phyloP scores from a whole-genome alignment of 805 yeast genomes.

The Cyberlindnera euphorbiae region DNA sequence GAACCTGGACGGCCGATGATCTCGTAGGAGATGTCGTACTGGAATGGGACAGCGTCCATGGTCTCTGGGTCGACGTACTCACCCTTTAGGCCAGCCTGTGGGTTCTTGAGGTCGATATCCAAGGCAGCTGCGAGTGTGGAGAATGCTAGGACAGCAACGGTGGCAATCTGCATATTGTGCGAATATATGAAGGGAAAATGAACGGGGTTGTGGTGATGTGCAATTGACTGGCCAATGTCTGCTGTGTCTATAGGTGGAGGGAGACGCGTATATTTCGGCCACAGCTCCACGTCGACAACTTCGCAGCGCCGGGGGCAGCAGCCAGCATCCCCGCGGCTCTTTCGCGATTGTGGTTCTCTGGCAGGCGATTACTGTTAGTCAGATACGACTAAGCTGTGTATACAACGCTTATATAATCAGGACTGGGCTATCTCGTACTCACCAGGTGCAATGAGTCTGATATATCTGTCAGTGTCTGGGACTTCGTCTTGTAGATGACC shows the following conservation, averaged over 20 bases:
- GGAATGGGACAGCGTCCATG: conserved; percentile 33
- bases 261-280: too few species aligned
- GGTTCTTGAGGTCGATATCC: conserved; percentile 16
- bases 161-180: conserved; percentile 18
- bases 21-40: conserved; percentile 44
- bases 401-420: neutral
- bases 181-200: too few species aligned
- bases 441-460: conserved; percentile 33
- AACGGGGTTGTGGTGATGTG: too few species aligned
- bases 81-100: conserved; percentile 13
- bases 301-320: too few species aligned
- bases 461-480: conserved; percentile 56
- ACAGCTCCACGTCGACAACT: too few species aligned
- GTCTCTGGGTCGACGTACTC: conserved; percentile 18
- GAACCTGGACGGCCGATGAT: conserved; percentile 42
- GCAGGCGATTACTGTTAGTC: too few species aligned
- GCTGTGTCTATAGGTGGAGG: too few species aligned
- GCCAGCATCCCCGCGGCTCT: too few species aligned
- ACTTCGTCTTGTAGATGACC: conserved; percentile 81
- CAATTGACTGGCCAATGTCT: too few species aligned
- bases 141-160: conserved; percentile 1
- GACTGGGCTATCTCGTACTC: conserved; percentile 28
- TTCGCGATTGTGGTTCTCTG: too few species aligned
- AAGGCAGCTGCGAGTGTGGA: conserved; percentile 11
- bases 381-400: too few species aligned